A percentile compares a stretch with the other conserved stretches of the same genome.
Evolutionary conservation across 2,329 filamentous ascomycete genomes (phyloP).

Genomic region (Cercospora brassicicola): DNA sequence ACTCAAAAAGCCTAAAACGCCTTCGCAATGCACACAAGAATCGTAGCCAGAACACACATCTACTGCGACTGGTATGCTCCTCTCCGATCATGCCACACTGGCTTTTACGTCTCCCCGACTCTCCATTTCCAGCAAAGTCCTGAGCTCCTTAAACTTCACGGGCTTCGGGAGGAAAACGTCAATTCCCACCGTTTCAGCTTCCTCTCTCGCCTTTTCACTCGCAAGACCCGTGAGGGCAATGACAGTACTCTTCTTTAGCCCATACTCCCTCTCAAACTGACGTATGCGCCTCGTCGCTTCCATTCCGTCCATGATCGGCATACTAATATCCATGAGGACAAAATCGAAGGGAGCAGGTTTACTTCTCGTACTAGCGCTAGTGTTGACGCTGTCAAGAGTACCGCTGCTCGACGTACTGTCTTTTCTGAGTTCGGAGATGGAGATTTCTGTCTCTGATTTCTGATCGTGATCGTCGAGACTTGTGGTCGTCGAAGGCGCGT

Average conservation of each 20-base stretch:
- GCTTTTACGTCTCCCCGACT: slow-evolving; percentile 5
- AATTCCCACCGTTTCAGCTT: slow-evolving; percentile 32
- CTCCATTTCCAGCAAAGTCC: slow-evolving; percentile 22
- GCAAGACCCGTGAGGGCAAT: slow-evolving; percentile 37
- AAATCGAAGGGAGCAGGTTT: slow-evolving; percentile 30
- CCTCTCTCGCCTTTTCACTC: slow-evolving; percentile 31
- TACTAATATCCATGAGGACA: slow-evolving; percentile 52
- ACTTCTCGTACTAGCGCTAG: background rate
- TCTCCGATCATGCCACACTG: background rate
- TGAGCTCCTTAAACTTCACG: slow-evolving; percentile 32
- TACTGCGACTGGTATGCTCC: too few relatives aligned
- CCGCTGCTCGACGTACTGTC: slow-evolving; percentile 6
- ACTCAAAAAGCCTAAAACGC: background rate
- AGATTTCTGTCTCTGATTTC: background rate
- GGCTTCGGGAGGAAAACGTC: slow-evolving; percentile 39
- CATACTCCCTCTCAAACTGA: slow-evolving; percentile 29
- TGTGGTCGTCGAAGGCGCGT: background rate
- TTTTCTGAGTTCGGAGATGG: background rate
- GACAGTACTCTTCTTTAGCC: slow-evolving; percentile 20
- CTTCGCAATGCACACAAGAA: background rate
- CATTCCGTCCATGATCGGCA: slow-evolving; percentile 42
- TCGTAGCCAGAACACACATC: too few relatives aligned
- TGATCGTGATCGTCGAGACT: background rate
- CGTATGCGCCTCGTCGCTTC: slow-evolving; percentile 36
- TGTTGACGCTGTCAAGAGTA: background rate